Conservation (phyloP, 2,329 filamentous ascomycete genomes). For the Ceratocystis ficicola region DNA sequence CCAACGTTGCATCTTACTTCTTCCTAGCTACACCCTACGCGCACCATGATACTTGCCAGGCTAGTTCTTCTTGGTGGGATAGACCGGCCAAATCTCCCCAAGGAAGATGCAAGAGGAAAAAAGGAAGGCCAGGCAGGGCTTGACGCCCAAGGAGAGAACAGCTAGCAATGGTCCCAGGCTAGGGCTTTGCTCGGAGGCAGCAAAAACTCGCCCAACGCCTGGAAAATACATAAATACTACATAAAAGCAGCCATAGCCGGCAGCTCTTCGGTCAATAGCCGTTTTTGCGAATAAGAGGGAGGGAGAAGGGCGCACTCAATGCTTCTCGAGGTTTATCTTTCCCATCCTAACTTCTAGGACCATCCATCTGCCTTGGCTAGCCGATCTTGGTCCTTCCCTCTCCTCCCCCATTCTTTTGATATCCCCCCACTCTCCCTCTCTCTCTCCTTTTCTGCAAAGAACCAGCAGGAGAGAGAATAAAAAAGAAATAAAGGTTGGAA, state of each 20-base stretch:
- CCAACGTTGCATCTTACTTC: background rate
- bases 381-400: background rate
- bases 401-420: background rate
- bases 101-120: background rate
- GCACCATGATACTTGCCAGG: background rate
- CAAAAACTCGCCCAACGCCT: background rate
- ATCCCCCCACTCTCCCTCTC: background rate
- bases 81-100: background rate
- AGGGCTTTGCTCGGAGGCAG: background rate
- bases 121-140: background rate
- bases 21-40: background rate
- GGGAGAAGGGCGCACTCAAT: background rate
- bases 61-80: background rate
- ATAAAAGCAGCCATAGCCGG: background rate
- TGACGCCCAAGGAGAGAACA: background rate
- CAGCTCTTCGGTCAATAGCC: background rate
- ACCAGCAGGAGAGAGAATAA: background rate
- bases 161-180: background rate
- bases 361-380: background rate
- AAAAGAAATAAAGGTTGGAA: background rate
- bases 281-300: background rate
- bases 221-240: background rate
- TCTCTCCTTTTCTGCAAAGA: background rate
- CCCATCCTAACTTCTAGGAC: background rate
- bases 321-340: background rate